phyloP scores from a whole-genome alignment of 768 basidiomycete genomes.

The Podaxis sp. region DNA sequence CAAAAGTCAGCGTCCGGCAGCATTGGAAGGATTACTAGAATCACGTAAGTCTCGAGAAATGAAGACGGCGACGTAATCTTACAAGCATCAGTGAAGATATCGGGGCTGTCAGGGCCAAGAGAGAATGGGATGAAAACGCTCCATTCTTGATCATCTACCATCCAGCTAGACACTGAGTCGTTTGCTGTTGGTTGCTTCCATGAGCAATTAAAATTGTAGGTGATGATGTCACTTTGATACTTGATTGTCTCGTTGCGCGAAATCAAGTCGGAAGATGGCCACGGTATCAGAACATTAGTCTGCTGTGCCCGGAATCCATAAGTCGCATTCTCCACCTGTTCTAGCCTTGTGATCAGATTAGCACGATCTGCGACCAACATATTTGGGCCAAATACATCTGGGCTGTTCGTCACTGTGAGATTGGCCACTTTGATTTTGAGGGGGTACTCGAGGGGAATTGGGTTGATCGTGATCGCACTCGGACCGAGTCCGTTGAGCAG shows the following conservation, averaged over 20 bases:
- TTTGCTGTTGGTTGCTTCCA: not conserved
- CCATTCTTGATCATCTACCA: not conserved
- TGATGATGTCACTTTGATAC: constrained; percentile 3
- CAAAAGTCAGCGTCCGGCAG: too few relatives aligned
- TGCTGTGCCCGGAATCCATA: not conserved
- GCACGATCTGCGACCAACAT: not conserved
- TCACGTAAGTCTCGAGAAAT: not conserved
- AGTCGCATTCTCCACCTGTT: not conserved
- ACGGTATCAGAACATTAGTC: constrained; percentile 3
- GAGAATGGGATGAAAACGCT: not conserved
- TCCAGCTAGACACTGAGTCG: not conserved
- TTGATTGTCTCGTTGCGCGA: not conserved
- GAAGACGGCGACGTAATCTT: not conserved
- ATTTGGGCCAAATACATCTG: too few relatives aligned
- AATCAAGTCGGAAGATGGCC: constrained; percentile 2
- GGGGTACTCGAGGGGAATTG: not conserved
- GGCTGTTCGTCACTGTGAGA: not conserved
- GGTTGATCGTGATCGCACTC: not conserved
- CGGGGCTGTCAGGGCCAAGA: too few relatives aligned
- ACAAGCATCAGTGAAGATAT: not conserved
- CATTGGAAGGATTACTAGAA: constrained; percentile 1
- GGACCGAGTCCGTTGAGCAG: constrained; percentile 1
- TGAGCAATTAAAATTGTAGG: constrained; percentile 1
- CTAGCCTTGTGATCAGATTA: constrained; percentile 1
- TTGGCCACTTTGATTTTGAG: not conserved